phyloP scores from a whole-genome alignment of 768 basidiomycete genomes.

The Leccinum arenicola region DNA sequence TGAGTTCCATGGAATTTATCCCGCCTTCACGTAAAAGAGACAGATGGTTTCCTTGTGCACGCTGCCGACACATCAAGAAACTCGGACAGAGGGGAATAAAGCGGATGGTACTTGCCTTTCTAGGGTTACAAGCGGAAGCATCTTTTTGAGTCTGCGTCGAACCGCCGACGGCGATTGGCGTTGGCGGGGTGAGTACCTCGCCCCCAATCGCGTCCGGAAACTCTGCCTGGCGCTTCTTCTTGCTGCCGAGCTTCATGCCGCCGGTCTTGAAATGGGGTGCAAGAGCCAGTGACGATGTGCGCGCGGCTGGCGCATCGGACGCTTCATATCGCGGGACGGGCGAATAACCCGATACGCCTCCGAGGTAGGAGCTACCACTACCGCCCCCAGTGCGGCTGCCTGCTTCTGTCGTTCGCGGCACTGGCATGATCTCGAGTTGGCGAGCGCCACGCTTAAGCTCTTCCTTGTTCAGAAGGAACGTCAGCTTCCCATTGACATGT shows the following conservation, averaged over 20 bases:
- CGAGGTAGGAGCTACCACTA: slow-evolving; percentile 53
- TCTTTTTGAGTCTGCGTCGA: slow-evolving; percentile 37
- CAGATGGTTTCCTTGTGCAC: slow-evolving; percentile 86
- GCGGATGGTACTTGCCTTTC: slow-evolving; percentile 54
- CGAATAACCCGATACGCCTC: slow-evolving; percentile 67
- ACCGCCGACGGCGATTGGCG: slow-evolving; percentile 46
- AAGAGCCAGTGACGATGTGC: slow-evolving; percentile 46
- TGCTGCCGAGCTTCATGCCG: slow-evolving; percentile 95
- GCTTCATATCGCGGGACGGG: slow-evolving; percentile 70
- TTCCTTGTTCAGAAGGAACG: slow-evolving; percentile 74
- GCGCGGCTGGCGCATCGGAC: slow-evolving; percentile 46
- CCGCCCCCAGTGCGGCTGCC: slow-evolving; percentile 44
- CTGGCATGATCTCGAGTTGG: slow-evolving; percentile 92
- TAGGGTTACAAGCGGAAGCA: slow-evolving; percentile 68
- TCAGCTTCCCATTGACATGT: too few relatives aligned
- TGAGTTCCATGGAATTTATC: slow-evolving; percentile 83
- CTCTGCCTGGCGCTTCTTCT: slow-evolving; percentile 88
- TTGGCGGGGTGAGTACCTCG: slow-evolving; percentile 57
- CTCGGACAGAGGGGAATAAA: background rate
- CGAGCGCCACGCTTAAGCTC: slow-evolving; percentile 97
- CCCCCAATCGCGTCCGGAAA: slow-evolving; percentile 85
- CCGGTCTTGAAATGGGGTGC: slow-evolving; percentile 86
- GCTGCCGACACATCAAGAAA: slow-evolving; percentile 37
- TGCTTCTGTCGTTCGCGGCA: slow-evolving; percentile 90
- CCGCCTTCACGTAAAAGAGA: slow-evolving; percentile 91